Evolutionary conservation across 495 filamentous ascomycete species (phyloP).

Genomic region (Xylaria acuta): DNA sequence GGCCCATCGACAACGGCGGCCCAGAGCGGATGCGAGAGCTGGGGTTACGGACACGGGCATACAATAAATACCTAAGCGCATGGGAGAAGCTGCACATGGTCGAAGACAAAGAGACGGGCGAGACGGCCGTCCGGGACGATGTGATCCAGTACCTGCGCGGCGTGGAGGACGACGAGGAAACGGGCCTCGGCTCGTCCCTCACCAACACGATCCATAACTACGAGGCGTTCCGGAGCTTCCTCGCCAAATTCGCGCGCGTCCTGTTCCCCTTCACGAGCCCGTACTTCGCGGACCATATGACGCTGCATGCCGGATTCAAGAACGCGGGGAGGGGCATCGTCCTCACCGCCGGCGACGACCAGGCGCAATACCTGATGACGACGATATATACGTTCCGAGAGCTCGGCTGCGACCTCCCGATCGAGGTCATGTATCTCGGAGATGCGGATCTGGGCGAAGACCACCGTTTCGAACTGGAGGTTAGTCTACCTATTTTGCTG

Average conservation of each 20-base stretch:
- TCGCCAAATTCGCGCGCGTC: slow-evolving; percentile 32
- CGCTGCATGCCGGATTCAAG: slow-evolving; percentile 37
- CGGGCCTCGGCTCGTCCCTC: slow-evolving; percentile 21
- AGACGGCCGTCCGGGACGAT: slow-evolving; percentile 32
- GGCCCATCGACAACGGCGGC: slow-evolving; percentile 27
- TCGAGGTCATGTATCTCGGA: slow-evolving; percentile 50
- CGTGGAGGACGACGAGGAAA: slow-evolving; percentile 18
- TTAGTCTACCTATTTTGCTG: not conserved
- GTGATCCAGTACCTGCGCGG: slow-evolving; percentile 34
- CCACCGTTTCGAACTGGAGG: slow-evolving; percentile 29
- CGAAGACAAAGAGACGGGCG: slow-evolving; percentile 17
- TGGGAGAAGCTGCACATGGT: slow-evolving; percentile 33
- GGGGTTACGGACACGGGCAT: slow-evolving; percentile 29
- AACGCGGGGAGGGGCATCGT: slow-evolving; percentile 40
- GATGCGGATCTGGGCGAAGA: slow-evolving; percentile 41
- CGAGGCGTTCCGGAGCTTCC: slow-evolving; percentile 37
- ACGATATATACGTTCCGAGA: slow-evolving; percentile 42
- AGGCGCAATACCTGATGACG: slow-evolving; percentile 42
- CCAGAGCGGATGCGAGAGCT: slow-evolving; percentile 29
- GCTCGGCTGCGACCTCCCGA: slow-evolving; percentile 45
- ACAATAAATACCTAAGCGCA: slow-evolving; percentile 24
- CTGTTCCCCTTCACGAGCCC: slow-evolving; percentile 45
- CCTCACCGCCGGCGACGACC: slow-evolving; percentile 42
- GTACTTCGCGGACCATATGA: slow-evolving; percentile 43
- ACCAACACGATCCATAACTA: slow-evolving; percentile 36